Conservation (phyloP, 257 asterid species). For the Lithospermum erythrorhizon region DNA sequence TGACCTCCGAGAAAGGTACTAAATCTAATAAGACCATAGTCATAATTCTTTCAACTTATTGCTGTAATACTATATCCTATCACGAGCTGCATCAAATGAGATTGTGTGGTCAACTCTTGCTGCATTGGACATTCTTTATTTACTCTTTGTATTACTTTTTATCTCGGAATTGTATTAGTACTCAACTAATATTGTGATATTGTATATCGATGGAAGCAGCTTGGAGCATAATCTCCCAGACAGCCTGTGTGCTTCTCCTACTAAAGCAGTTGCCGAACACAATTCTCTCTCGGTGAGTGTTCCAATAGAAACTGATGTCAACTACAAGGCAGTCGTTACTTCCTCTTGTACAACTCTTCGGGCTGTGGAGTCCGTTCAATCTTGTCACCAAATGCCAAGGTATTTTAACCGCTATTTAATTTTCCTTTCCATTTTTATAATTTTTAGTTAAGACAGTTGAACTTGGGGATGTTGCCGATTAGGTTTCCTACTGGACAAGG, state of each 20-base stretch:
- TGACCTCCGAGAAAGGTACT: slow-evolving; percentile 45
- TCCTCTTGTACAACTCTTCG: slow-evolving; percentile 31
- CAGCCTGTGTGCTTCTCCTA: slow-evolving; percentile 79
- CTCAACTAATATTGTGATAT: slow-evolving; percentile 7
- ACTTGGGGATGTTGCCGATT: slow-evolving; percentile 6
- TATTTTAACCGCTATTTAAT: slow-evolving; percentile 9
- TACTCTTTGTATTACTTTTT: background rate
- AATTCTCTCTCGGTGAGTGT: slow-evolving; percentile 25
- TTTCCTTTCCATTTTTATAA: background rate
- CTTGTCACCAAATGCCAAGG: slow-evolving; percentile 78
- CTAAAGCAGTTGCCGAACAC: slow-evolving; percentile 45
- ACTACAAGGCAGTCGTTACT: slow-evolving; percentile 30
- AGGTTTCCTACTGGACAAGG: slow-evolving; percentile 56
- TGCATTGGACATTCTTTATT: background rate
- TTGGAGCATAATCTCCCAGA: slow-evolving; percentile 81
- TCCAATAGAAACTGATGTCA: slow-evolving; percentile 32
- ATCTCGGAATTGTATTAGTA: background rate
- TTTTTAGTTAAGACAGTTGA: background rate
- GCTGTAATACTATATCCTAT: too few relatives aligned
- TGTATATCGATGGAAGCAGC: slow-evolving; percentile 30
- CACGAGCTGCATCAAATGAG: too few relatives aligned
- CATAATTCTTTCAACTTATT: too few relatives aligned
- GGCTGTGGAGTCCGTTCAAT: slow-evolving; percentile 38
- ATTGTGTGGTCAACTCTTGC: too few relatives aligned
- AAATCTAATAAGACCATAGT: too few relatives aligned